A percentile compares a stretch with the other conserved stretches of the same genome.
Evolutionary conservation across 192 early-diverging fungal genomes (phyloP).

Genomic region (Spinellus fusiger): DNA sequence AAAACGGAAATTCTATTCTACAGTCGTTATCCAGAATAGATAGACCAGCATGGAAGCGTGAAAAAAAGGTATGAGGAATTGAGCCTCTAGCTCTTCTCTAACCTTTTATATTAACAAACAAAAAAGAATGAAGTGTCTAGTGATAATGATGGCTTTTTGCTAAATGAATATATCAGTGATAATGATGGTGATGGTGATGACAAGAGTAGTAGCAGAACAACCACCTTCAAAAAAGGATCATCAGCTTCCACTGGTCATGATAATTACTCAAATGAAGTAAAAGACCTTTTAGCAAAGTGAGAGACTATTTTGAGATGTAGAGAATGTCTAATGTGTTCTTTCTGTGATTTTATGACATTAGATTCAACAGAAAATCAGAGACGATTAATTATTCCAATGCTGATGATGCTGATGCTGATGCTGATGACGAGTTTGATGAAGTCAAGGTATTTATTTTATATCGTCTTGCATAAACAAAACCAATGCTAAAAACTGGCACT

Average conservation of each 20-base stretch:
- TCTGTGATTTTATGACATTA: neutral
- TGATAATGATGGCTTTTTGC: constrained; percentile 35
- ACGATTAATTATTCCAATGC: neutral
- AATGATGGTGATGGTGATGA: constrained; percentile 17
- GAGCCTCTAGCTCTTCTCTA: too few relatives aligned
- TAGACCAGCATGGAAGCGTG: constrained; percentile 4
- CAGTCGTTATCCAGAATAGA: neutral
- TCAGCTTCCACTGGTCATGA: neutral
- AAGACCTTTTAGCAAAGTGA: neutral
- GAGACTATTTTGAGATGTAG: neutral
- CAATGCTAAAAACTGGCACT: too few relatives aligned
- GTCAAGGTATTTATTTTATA: constrained; percentile 37
- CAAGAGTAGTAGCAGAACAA: constrained; percentile 2
- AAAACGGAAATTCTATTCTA: constrained; percentile 8
- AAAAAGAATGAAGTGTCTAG: neutral
- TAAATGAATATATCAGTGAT: constrained; percentile 66
- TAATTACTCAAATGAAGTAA: neutral
- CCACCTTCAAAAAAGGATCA: too few relatives aligned
- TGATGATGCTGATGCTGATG: constrained; percentile 2
- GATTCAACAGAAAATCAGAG: neutral
- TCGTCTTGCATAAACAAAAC: too few relatives aligned
- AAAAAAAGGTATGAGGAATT: constrained; percentile 20
- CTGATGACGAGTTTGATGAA: constrained; percentile 29
- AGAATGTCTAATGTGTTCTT: neutral
- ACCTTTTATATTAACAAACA: too few relatives aligned